Conservation (phyloP, 371 early-diverging fungal species). For the Rhizopus arrhizus region DNA sequence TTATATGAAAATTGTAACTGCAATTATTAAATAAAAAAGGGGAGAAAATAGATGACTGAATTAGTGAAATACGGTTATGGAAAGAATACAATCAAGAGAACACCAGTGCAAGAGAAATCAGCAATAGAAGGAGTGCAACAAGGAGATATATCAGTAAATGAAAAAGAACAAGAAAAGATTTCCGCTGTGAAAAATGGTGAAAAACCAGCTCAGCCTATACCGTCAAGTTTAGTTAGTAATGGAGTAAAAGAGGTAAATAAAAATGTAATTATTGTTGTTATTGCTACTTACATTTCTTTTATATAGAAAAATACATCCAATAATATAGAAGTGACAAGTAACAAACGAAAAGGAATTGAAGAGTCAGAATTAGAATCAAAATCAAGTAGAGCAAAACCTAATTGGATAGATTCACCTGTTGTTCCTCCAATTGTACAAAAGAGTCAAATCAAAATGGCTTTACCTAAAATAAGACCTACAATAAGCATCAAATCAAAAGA, state of each 20-base stretch:
- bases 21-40: slow-evolving; percentile 5
- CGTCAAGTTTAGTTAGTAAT: no score
- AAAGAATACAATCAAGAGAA: slow-evolving; percentile 18
- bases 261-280: no score
- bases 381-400: slow-evolving; percentile 27
- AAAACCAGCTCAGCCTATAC: no score
- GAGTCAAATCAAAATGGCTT: slow-evolving; percentile 56
- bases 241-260: no score
- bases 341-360: slow-evolving; percentile 44
- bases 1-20: background rate
- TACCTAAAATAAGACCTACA: slow-evolving; percentile 56
- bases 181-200: no score
- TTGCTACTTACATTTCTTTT: no score
- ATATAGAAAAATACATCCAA: slow-evolving; percentile 28
- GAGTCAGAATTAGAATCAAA: slow-evolving; percentile 21
- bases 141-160: background rate
- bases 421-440: slow-evolving; percentile 50
- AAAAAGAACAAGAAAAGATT: background rate
- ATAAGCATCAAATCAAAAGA: slow-evolving; percentile 38
- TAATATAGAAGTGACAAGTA: slow-evolving; percentile 45
- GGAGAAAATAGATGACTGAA: slow-evolving; percentile 51
- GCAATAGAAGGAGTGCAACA: background rate
- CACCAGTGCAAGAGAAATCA: background rate
- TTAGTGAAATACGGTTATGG: slow-evolving; percentile 75
- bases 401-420: slow-evolving; percentile 44